phyloP scores from a whole-genome alignment of 2,329 filamentous ascomycete species.

The Trichoderma breve region DNA sequence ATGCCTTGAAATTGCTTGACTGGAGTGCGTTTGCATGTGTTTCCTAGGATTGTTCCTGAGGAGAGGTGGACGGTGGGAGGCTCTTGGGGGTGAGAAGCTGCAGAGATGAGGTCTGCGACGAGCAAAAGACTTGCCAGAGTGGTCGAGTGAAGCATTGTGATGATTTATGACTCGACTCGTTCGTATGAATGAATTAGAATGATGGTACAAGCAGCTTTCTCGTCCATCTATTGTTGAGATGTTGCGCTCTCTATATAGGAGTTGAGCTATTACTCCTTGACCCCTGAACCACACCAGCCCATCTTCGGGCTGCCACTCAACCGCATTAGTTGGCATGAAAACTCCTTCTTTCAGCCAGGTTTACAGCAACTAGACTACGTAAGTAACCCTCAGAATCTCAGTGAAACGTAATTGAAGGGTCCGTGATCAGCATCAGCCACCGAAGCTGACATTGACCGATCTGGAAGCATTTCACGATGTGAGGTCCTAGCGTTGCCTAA shows the following conservation, averaged over 20 bases:
- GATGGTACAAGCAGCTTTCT: neutral
- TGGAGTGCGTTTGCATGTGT: neutral
- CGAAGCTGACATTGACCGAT: neutral
- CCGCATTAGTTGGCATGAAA: neutral
- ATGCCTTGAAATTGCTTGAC: neutral
- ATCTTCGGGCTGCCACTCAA: neutral
- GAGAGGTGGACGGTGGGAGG: neutral
- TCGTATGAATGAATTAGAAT: neutral
- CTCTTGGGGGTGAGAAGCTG: neutral
- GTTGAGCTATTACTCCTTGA: neutral
- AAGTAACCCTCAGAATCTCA: neutral
- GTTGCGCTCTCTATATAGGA: neutral
- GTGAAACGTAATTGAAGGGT: neutral
- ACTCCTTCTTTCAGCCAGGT: neutral
- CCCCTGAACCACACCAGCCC: neutral
- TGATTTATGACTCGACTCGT: neutral
- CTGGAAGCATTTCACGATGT: neutral
- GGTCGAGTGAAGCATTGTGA: neutral
- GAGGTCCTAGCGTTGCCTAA: neutral
- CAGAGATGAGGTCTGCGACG: neutral
- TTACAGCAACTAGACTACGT: neutral
- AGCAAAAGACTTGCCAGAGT: fast-evolving
- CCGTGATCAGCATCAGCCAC: neutral
- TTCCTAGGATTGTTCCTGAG: neutral
- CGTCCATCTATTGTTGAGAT: neutral